Percentiles rank a stretch among this genome's conserved stretches.
phyloP scores from a whole-genome alignment of 257 asterid genomes.

The Misopates orontium region DNA sequence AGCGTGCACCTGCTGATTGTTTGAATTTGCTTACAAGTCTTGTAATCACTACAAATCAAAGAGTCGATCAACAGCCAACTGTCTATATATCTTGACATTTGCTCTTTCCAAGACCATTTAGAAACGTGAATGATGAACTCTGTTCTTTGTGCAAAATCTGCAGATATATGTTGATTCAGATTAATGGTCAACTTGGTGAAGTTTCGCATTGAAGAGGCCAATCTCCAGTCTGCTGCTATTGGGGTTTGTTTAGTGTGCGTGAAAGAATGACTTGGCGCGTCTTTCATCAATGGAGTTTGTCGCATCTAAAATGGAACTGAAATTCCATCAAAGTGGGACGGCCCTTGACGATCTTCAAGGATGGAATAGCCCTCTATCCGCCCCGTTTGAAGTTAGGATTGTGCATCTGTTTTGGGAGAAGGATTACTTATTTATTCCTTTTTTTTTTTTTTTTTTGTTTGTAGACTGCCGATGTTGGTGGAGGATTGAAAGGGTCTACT shows the following conservation, averaged over 20 bases:
- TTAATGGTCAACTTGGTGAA: slow-evolving; percentile 19
- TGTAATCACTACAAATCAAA: background rate
- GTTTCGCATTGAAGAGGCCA: slow-evolving; percentile 20
- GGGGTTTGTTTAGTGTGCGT: background rate
- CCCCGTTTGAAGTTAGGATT: background rate
- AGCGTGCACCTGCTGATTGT: background rate
- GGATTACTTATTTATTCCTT: background rate
- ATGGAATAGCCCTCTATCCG: background rate
- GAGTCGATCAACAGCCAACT: background rate
- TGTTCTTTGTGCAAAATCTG: slow-evolving; percentile 27
- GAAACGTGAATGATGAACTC: slow-evolving; percentile 9
- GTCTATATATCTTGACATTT: background rate
- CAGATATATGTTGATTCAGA: slow-evolving; percentile 54
- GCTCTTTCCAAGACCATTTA: background rate
- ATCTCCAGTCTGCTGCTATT: slow-evolving; percentile 15
- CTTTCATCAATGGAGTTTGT: slow-evolving; percentile 10
- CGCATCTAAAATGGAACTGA: slow-evolving; percentile 16
- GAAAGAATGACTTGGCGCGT: background rate
- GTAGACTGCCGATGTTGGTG: background rate
- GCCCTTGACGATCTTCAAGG: background rate
- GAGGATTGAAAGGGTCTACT: background rate
- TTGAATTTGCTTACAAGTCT: background rate
- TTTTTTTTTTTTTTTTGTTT: background rate
- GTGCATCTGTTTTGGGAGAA: too few relatives aligned
- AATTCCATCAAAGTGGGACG: background rate